phyloP scores from a whole-genome alignment of 176 grass and related monocot genomes.

The Cymbopogon citratus region DNA sequence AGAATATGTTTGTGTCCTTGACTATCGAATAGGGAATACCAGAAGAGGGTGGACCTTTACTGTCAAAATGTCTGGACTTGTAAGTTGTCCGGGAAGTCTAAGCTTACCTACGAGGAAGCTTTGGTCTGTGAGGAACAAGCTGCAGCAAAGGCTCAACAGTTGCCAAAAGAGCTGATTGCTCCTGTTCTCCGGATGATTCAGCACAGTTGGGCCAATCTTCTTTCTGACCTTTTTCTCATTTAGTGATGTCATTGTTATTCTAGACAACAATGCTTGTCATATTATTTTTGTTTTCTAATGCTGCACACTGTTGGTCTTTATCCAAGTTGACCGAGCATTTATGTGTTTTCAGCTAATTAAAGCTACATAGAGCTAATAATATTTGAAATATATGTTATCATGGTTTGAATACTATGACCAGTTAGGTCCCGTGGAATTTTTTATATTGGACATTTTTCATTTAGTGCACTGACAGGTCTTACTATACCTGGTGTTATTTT shows the following conservation, averaged over 20 bases:
- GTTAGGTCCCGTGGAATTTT: background rate
- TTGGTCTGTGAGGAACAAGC: constrained; percentile 67
- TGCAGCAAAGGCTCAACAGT: constrained; percentile 69
- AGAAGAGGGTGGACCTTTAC: constrained; percentile 80
- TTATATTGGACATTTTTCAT: constrained; percentile 12
- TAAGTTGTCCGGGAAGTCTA: constrained; percentile 73
- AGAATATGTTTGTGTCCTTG: constrained; percentile 44
- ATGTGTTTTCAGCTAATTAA: constrained; percentile 23
- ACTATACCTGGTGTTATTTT: background rate
- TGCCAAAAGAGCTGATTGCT: constrained; percentile 57
- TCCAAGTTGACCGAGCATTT: background rate
- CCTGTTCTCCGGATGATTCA: constrained; percentile 77
- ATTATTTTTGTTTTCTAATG: constrained; percentile 14
- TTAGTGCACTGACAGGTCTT: background rate
- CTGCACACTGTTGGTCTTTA: constrained; percentile 1
- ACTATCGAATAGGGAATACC: constrained; percentile 67
- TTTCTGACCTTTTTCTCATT: constrained; percentile 12
- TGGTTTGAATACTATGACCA: background rate
- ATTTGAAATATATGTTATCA: background rate
- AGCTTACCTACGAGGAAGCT: constrained; percentile 93
- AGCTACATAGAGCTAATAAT: background rate
- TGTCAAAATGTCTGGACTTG: constrained; percentile 70
- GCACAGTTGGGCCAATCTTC: constrained; percentile 54
- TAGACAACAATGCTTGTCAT: background rate
- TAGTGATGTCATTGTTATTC: constrained; percentile 20